Base-by-base conservation (phyloP, 306 rosid species). In the Castanopsis chinensis region DNA sequence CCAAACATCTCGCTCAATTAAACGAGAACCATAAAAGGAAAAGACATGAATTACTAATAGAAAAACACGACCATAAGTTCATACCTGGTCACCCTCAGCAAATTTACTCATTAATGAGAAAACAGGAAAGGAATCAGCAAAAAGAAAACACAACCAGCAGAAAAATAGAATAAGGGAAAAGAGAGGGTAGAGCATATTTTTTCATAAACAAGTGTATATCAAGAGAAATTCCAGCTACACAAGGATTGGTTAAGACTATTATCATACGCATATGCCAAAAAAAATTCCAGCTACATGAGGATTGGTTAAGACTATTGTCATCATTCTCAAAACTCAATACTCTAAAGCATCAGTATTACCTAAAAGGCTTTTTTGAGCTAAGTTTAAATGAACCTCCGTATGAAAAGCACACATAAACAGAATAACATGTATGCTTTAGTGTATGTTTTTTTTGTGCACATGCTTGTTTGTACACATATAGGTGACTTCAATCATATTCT, bases 81-180 rank as follows among this genome's bases (percentile, higher is more conserved):
- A 75, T 74, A 74, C 67, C 65, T 49, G 74, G 67, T 20, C 78
- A 55, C 60, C 72, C 74, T 35, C 68, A n/a, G 63, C 58, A 71
- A 49, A 35, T 43, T 35, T 9, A 67, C 21, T 67, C 28, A 67
- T 6, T 67, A 35, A 19, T 35, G 51, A 18, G 27, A n/a, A 67
- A 35, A n/a, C 1, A 21, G 25, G 51, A 67, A n/a, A 4, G 43
- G 1, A 64, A 64, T 64, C 70, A 64, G 70, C 20, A 28, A 30
- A 64, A 17, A 8, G 70, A 15, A 64, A 64, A 61, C 6, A 15
- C 17, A 15, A 6, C 4, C 65, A 64, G 37, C 13, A 30, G 41
- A 30, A 63, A 63, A 63, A 14, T 15, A 11, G 18, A 25, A 27
- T 14, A 57, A 9, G 25, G 27, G 63, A 21, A 20, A 13, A 8